Base-by-base conservation (phyloP, 1,284 basidiomycete genomes). In the Athelia psychrophila region DNA sequence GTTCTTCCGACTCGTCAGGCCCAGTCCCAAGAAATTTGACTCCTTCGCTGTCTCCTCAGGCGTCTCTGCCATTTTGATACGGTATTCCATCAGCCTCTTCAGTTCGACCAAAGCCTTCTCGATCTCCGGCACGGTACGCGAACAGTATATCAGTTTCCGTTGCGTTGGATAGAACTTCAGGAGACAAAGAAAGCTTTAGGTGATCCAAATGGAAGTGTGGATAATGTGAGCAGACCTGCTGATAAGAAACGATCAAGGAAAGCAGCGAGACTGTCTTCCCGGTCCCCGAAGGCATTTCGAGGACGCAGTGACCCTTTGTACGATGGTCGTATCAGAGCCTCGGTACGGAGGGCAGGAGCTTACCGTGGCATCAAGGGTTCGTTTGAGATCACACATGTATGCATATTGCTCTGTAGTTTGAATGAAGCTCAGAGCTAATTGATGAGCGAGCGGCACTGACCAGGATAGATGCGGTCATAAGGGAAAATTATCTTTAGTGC, bases 271-370 rank as follows among this genome's bases (percentile, higher is more conserved):
- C 95, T 0, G 97, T 99, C 77, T 99, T 99, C 19, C 97, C 97
- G 33, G 97, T 99, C 15, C 97, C 97, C 12, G 97, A 99, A 56
- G 97, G 97, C 97, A 99, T 99, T 75, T 99, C 97, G 27, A 99
- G 81, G 18, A 99, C 94, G 69, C 97, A 98, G 62, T 99, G 97
- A 48, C 97, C 97, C 93, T 97, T 67, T 46, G 51, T 12, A 51
- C 12, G 42, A 53, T 20, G 53, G 40, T 27, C 23, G 45, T 51
- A 45, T 55, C 13, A 32, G 24, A 50, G 35, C 20, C 57, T 38
- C 51, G 30, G 18, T 44, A 20, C 13, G 23, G 18, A 25, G 18
- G 15, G 51, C 47, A 32, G 35, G 13, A 49, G 52, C 54, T 53
- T 63, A 86, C 87, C 54, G 90, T 86, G 30, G 95, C 95, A 72